Evolutionary conservation across 2,329 filamentous ascomycete species (phyloP).

Genomic region (Cladosporium sphaerospermum): DNA sequence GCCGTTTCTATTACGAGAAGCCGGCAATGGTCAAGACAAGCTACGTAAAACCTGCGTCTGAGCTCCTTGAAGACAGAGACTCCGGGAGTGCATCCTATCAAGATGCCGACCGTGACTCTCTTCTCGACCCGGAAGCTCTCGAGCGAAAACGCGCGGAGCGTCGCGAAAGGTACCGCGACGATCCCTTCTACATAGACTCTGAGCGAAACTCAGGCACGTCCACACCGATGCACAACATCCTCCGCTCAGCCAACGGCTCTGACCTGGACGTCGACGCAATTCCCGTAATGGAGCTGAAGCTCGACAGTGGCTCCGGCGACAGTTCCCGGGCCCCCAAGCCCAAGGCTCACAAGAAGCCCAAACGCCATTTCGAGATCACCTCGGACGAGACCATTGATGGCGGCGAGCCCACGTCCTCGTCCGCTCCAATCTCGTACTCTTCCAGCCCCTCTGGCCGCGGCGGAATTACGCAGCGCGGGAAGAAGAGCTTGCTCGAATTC

Average conservation of each 20-base stretch:
- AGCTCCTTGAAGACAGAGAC: slow-evolving; percentile 36
- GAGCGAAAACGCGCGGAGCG: slow-evolving; percentile 71
- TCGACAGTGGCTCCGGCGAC: slow-evolving; percentile 41
- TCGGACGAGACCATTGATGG: slow-evolving; percentile 43
- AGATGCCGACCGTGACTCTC: slow-evolving; percentile 40
- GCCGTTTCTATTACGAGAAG: slow-evolving; percentile 41
- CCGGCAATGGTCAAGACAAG: slow-evolving; percentile 20
- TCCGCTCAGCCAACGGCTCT: slow-evolving; percentile 59
- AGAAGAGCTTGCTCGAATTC: slow-evolving; percentile 70
- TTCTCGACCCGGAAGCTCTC: slow-evolving; percentile 65
- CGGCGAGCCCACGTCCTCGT: slow-evolving; percentile 18
- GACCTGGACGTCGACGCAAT: slow-evolving; percentile 90
- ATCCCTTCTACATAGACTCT: slow-evolving; percentile 83
- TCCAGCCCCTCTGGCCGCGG: slow-evolving; percentile 2
- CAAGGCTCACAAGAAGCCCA: slow-evolving; percentile 21
- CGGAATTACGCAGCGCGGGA: slow-evolving; percentile 27
- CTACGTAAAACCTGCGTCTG: slow-evolving; percentile 33
- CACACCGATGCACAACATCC: slow-evolving; percentile 74
- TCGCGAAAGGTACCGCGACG: slow-evolving; percentile 76
- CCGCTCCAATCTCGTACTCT: slow-evolving; percentile 8
- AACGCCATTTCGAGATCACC: slow-evolving; percentile 40
- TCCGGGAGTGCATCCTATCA: slow-evolving; percentile 32
- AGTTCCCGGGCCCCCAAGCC: slow-evolving; percentile 7
- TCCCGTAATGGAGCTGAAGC: slow-evolving; percentile 86
- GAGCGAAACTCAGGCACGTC: slow-evolving; percentile 51